phyloP scores from a whole-genome alignment of 352 stramenopile species.

The Globisporangium ultimum region DNA sequence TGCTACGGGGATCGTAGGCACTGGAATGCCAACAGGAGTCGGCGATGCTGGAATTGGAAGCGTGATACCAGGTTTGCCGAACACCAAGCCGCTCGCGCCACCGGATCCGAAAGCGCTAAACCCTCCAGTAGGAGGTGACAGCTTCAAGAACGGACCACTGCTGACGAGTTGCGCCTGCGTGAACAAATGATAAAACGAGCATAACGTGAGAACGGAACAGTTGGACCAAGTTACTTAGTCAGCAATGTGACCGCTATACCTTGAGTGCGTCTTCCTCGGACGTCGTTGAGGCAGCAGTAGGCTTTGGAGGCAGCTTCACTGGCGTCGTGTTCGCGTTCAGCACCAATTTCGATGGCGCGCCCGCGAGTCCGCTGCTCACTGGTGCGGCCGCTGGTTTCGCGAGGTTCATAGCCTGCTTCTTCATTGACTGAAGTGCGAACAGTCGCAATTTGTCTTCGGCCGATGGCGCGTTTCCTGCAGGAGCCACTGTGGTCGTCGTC shows the following conservation, averaged over 20 bases:
- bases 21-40: conserved; percentile 17
- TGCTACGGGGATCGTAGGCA: background rate
- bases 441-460: conserved; percentile 62
- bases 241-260: background rate
- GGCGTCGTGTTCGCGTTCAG: background rate
- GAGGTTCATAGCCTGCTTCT: conserved; percentile 41
- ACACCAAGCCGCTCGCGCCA: conserved; percentile 54
- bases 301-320: conserved; percentile 7
- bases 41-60: conserved; percentile 59
- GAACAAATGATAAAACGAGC: conserved; percentile 6
- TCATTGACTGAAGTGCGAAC: conserved; percentile 67
- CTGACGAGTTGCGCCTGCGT: conserved; percentile 10
- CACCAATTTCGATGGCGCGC: conserved; percentile 3
- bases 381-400: conserved; percentile 5
- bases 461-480: conserved; percentile 23
- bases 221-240: background rate
- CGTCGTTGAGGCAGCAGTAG: background rate
- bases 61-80: conserved; percentile 73
- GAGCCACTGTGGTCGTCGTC: conserved; percentile 6
- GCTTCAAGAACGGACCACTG: conserved; percentile 29
- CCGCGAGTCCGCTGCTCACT: conserved; percentile 8
- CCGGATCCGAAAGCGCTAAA: conserved; percentile 53
- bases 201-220: background rate
- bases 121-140: conserved; percentile 19
- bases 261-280: conserved; percentile 7